A percentile compares a stretch with the other conserved stretches of the same genome.
Conservation (phyloP, 108 stramenopile species). For the Aurantiochytrium sp. region DNA sequence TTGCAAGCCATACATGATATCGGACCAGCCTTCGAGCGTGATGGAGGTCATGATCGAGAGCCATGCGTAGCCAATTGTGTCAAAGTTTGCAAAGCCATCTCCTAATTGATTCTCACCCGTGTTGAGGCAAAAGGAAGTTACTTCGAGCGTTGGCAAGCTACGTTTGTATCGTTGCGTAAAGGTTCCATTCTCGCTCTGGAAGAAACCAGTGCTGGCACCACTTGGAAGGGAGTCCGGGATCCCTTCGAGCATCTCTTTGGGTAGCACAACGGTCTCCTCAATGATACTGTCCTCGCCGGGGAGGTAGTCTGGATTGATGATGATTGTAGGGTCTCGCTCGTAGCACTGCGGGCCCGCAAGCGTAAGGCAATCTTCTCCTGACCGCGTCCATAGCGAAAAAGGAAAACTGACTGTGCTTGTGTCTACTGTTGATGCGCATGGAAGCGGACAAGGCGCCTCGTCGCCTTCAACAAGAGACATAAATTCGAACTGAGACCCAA, state of each 20-base stretch:
- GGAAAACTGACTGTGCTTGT: neutral
- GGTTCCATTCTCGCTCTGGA: too few species aligned
- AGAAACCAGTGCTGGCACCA: too few species aligned
- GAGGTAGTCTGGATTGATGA: neutral
- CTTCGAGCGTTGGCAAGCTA: neutral
- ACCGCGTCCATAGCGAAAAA: neutral
- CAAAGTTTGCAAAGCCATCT: constrained; percentile 57
- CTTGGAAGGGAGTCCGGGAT: neutral
- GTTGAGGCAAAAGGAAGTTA: constrained; percentile 8
- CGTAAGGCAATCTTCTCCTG: neutral
- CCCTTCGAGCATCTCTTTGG: neutral
- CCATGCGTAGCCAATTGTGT: constrained; percentile 50
- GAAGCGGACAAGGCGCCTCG: neutral
- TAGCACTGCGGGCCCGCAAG: neutral
- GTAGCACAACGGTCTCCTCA: neutral
- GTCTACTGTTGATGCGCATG: neutral
- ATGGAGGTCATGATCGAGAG: constrained; percentile 58
- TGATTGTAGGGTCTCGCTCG: neutral
- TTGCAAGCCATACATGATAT: constrained; percentile 50
- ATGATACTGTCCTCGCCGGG: neutral
- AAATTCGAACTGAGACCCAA: neutral
- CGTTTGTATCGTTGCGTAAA: neutral
- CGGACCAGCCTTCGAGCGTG: constrained; percentile 65
- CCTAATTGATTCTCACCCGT: constrained; percentile 41
- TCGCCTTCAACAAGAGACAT: constrained; percentile 27